Percentiles rank a stretch among this genome's conserved stretches.
phyloP scores from a whole-genome alignment of 495 filamentous ascomycete genomes.

The Sphaerosporella brunnea region DNA sequence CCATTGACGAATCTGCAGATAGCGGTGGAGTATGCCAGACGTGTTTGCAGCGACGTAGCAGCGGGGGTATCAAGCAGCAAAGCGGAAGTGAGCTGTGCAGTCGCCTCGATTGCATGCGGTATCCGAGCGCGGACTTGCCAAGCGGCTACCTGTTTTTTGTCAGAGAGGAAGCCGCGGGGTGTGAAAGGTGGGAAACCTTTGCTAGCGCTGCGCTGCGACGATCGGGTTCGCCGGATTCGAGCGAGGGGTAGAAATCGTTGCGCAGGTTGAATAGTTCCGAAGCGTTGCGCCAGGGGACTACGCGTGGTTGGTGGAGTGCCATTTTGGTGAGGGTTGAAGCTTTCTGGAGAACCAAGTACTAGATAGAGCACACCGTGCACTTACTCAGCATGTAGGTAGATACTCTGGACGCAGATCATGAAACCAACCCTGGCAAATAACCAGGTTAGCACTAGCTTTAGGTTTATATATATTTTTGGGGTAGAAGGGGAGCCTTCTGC shows the following conservation, averaged over 20 bases:
- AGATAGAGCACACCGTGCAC: too few relatives aligned
- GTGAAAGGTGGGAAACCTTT: constrained; percentile 5
- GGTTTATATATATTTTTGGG: too few relatives aligned
- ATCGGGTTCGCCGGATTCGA: constrained; percentile 6
- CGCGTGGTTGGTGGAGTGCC: constrained; percentile 15
- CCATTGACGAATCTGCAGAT: constrained; percentile 59
- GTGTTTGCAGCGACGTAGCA: constrained; percentile 8
- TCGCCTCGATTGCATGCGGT: constrained; percentile 24
- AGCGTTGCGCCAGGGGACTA: constrained; percentile 21
- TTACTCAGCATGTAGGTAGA: too few relatives aligned
- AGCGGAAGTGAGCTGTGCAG: constrained; percentile 19
- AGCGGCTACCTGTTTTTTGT: constrained; percentile 13
- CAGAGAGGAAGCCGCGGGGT: background rate
- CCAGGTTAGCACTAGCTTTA: too few relatives aligned
- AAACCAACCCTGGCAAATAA: too few relatives aligned
- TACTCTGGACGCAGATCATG: too few relatives aligned
- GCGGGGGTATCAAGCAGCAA: constrained; percentile 14
- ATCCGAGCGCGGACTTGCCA: constrained; percentile 20
- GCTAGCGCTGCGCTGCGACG: constrained; percentile 11
- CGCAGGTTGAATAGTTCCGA: constrained; percentile 17
- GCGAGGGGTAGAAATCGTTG: constrained; percentile 11
- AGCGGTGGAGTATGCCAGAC: constrained; percentile 18
- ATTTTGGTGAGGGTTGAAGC: too few relatives aligned
- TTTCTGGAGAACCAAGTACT: too few relatives aligned
- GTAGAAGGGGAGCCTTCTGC: too few relatives aligned